Evolutionary conservation across 305 asterid species (phyloP).

Genomic region (Fraxinus albicans): DNA sequence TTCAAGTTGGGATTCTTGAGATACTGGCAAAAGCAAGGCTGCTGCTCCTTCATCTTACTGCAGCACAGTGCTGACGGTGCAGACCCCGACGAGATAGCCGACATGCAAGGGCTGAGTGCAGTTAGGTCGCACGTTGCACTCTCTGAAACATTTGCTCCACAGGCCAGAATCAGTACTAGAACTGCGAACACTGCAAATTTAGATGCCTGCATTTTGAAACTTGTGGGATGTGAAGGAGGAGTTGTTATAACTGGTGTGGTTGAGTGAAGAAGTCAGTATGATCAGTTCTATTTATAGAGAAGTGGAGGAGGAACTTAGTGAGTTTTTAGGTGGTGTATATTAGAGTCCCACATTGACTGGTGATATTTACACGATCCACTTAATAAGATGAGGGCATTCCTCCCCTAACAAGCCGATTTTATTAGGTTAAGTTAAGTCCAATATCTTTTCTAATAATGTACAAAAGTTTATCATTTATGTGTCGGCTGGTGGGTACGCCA

Average conservation of each 20-base stretch:
- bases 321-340: no score
- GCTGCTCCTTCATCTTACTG: conserved; percentile 26
- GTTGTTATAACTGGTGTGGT: background rate
- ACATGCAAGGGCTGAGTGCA: conserved; percentile 21
- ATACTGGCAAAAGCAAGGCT: conserved; percentile 37
- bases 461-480: no score
- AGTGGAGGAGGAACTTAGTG: background rate
- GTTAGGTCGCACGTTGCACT: conserved; percentile 32
- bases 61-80: conserved; percentile 34
- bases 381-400: no score
- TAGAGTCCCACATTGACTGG: no score
- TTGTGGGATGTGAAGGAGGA: background rate
- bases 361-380: no score
- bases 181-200: conserved; percentile 14
- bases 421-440: no score
- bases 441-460: no score
- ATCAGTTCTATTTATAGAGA: background rate
- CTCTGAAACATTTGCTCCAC: conserved; percentile 24
- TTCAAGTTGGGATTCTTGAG: conserved; percentile 22
- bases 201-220: conserved; percentile 29
- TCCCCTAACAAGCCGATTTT: no score
- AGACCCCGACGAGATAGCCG: conserved; percentile 15
- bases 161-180: conserved; percentile 23
- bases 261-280: background rate
- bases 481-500: no score